Evolutionary conservation across 352 stramenopile species (phyloP), one percentile per base, ranked within the genome.

Genomic region (Globisporangium yorkense): DNA sequence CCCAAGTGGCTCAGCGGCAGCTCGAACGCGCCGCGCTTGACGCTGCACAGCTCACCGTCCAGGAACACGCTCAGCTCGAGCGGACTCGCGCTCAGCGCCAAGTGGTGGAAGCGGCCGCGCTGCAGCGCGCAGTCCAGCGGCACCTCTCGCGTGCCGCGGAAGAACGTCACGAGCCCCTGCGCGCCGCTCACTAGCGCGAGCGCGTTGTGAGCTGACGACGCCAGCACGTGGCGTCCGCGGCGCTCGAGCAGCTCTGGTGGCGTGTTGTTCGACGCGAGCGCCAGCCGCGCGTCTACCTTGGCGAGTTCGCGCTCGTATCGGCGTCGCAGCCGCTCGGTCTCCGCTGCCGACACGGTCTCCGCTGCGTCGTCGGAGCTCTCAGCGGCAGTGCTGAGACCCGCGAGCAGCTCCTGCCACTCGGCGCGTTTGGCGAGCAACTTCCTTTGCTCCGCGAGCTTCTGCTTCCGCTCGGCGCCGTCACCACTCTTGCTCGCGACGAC

Each of bases 351-450:
- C 2, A 57, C 13, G n/a, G 24, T 24, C 9, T 55, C 20, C 2
- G 9, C 5, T 2, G 46, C 10, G 7, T 52, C 24, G 4, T 27
- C 33, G 16, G 33, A 37, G 33, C 16, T 35, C 24, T 10, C 41
- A 6, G 29, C 5, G 9, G 20, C 37, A n/a, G 39, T 6, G 6
- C n/a, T 49, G 20, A 86, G 29, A 0, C 56, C 60, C 3, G 56
- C 55, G 53, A 81, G 35, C 15, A 69, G 59, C 8, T 63, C 53
- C 10, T 70, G 65, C 21, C 76, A 62, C 57, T 83, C 74, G 27
- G 62, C 63, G 9, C 81, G 77, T 45, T 92, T 89, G 27, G 59
- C 74, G 18, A 92, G 63, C 24, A 86, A 27, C 44, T 83, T 86
- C n/a, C 63, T 71, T n/a, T 88, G 78, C 41, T 86, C 71, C 6